These are phyloP conservation scores for Cytospora mali DNA, from an alignment of 2,329 filamentous ascomycete species.

Conservation along the genomic window DNA sequence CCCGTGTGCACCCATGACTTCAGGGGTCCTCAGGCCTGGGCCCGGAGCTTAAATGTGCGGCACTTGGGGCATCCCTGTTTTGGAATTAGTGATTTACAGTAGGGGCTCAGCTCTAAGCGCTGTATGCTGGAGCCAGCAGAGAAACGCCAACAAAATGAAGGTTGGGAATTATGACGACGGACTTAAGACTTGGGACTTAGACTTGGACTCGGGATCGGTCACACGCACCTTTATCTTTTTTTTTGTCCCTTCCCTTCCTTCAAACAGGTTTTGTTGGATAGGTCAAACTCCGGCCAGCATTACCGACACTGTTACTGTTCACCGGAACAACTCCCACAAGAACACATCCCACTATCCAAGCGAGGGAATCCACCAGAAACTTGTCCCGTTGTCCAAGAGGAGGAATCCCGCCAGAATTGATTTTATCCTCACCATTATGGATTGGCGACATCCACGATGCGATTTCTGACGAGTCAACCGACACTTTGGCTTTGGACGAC, in stretches of 20 bases:
- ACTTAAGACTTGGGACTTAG: slow-evolving; percentile 13
- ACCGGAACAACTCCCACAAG: not conserved
- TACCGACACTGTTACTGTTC: not conserved
- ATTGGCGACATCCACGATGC: slow-evolving; percentile 26
- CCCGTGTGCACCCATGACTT: not conserved
- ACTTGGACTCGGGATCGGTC: slow-evolving; percentile 5
- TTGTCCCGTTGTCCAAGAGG: not conserved
- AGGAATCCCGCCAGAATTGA: slow-evolving; percentile 1
- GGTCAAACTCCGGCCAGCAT: not conserved
- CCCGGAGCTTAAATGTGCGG: not conserved
- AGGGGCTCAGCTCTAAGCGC: slow-evolving; percentile 5
- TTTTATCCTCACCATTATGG: slow-evolving; percentile 18
- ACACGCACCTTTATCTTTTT: slow-evolving; percentile 1
- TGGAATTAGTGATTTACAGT: not conserved
- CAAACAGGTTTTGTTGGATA: not conserved
- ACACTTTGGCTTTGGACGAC: slow-evolving; percentile 5
- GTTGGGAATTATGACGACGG: slow-evolving; percentile 19
- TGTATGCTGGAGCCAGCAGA: not conserved
- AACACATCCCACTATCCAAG: not conserved
- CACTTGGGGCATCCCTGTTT: slow-evolving; percentile 1
- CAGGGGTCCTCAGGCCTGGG: slow-evolving; percentile 1
- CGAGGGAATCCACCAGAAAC: not conserved
- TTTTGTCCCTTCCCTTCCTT: not conserved
- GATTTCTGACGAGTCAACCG: slow-evolving; percentile 13
- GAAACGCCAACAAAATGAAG: not conserved